Evolutionary conservation across 2,329 filamentous ascomycete species (phyloP), one percentile per base, ranked within the genome.

Genomic region (Trichoderma pleuroti): DNA sequence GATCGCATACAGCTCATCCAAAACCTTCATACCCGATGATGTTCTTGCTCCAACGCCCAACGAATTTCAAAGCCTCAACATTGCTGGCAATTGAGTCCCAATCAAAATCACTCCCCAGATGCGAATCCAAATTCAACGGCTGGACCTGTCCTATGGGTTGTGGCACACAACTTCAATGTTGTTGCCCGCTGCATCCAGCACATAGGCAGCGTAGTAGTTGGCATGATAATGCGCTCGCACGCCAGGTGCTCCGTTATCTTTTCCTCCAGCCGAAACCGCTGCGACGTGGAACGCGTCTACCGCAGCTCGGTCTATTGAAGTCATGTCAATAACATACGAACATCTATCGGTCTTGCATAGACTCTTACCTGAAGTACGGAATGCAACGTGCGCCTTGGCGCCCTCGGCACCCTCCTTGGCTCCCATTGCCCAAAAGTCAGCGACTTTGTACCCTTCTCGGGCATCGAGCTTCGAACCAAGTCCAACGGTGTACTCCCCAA

Each of bases 141-240:
- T 24, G 1, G 46, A 11, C n/a, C 42, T 1, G 7, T 34, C 5
- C 24, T 24, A 56, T 32, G 57, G 46, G n/a, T 26, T 63, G 34
- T 74, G 73, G 56, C 71, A 74, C 5, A 85, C 79, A 65, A 81
- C 81, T 77, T 87, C 86, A 57, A 87, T 81, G 73, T 87, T 87
- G 74, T 87, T 87, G 0, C 86, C 85, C 4, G 80, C 76, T 1
- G 85, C 84, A 74, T 87, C 85, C 52, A 81, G 75, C 7, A 87
- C 79, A 77, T 84, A 88, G 0, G 85, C 84, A 1, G 76, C 85
- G 66, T 86, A 88, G 75, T 87, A 87, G 7, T 79, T 78, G 16
- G 80, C 74, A 57, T 80, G 79, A 74, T 86, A 87, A 16, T 84
- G 76, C 5, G 80, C 71, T 54, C 84, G 77, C 14, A 80, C 36